Conservation (phyloP, 2,329 filamentous ascomycete genomes). For the Gnomoniopsis sp. region DNA sequence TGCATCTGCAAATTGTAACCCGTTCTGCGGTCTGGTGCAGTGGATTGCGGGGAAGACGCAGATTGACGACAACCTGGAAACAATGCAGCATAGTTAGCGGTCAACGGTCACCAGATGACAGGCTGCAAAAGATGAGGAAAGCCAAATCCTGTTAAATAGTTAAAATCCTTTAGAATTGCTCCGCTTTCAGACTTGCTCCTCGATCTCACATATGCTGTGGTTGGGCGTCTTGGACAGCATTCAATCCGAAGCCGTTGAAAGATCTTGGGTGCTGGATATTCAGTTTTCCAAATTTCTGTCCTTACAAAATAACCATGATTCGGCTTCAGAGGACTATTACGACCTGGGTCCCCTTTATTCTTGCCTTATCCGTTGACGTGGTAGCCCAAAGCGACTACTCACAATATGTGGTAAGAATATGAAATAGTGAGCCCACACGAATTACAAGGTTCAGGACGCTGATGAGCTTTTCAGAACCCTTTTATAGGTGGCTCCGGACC, state of each 20-base stretch:
- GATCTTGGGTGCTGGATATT: no score
- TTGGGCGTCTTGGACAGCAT: no score
- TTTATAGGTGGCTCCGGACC: slow-evolving; percentile 48
- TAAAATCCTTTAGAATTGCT: no score
- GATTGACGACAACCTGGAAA: neutral
- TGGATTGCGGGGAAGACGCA: neutral
- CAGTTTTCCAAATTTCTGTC: no score
- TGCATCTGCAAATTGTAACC: no score
- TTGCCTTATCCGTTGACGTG: neutral
- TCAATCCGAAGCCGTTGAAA: no score
- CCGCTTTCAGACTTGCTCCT: no score
- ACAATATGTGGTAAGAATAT: slow-evolving; percentile 2
- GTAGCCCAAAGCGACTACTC: slow-evolving; percentile 9
- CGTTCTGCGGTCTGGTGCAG: neutral
- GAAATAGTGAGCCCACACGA: neutral
- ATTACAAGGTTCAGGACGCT: slow-evolving; percentile 39
- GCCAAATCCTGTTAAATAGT: no score
- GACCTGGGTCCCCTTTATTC: neutral
- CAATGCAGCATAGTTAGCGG: no score
- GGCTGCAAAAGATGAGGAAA: no score
- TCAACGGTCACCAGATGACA: neutral
- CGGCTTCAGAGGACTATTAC: neutral
- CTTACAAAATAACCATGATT: neutral
- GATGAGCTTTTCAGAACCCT: slow-evolving; percentile 28
- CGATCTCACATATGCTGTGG: no score